phyloP scores from a whole-genome alignment of 148 eudicot genomes.

The Fagopyrum tataricum region DNA sequence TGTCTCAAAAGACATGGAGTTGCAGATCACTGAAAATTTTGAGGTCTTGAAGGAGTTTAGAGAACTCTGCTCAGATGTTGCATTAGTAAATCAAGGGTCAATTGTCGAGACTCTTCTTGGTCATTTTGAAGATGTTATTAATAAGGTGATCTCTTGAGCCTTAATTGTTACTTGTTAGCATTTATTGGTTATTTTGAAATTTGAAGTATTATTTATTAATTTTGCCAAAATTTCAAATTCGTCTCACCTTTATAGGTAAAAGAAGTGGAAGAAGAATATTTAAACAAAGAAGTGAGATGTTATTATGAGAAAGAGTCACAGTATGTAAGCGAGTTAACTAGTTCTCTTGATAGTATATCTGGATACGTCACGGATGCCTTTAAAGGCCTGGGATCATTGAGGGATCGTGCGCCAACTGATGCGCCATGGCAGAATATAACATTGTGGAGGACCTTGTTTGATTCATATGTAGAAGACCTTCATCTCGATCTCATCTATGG shows the following conservation, averaged over 20 bases:
- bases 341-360: slow-evolving; percentile 30
- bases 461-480: slow-evolving; percentile 37
- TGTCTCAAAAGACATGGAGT: slow-evolving; percentile 56
- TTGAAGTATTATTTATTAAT: not conserved
- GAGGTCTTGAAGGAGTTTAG: slow-evolving; percentile 49
- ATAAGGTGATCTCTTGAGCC: slow-evolving; percentile 36
- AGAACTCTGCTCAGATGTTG: slow-evolving; percentile 30
- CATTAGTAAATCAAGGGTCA: slow-evolving; percentile 31
- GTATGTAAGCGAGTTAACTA: slow-evolving; percentile 31
- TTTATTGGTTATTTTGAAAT: not conserved
- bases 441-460: slow-evolving; percentile 47
- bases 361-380: slow-evolving; percentile 31
- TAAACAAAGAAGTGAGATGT: slow-evolving; percentile 4
- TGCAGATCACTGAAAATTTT: slow-evolving; percentile 46
- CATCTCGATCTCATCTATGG: slow-evolving; percentile 42
- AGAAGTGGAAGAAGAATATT: slow-evolving; percentile 32
- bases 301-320: slow-evolving; percentile 14
- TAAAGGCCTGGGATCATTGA: slow-evolving; percentile 31
- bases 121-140: slow-evolving; percentile 48
- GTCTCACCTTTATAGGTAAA: slow-evolving; percentile 38
- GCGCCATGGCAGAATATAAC: slow-evolving; percentile 44
- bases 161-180: not conserved
- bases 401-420: slow-evolving; percentile 21
- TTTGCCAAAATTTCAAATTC: slow-evolving; percentile 13
- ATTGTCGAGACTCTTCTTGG: slow-evolving; percentile 47